Base-by-base conservation (phyloP, 2,329 filamentous ascomycete species). In the Verticillium nonalfalfae region DNA sequence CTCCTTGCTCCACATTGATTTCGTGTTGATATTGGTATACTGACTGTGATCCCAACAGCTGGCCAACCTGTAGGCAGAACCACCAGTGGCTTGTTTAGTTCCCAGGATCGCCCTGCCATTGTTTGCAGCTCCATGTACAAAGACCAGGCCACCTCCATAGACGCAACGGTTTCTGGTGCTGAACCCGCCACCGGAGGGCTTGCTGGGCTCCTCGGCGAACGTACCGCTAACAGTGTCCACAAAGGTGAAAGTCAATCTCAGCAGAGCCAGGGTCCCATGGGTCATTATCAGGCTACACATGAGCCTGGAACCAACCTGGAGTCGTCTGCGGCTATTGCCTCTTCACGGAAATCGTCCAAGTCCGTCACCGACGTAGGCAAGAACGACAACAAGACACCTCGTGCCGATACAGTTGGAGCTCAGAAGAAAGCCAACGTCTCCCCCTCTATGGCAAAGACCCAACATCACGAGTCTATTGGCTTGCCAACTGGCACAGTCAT, bases 41-140 rank as follows among this genome's bases (percentile, higher is more conserved):
- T 31, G 34, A 55, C 58, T 59, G 40, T 39, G 56, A 50, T 39
- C 35, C n/a, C 5, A 18, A 9, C 4, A 60, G 60, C 63, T n/a
- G 35, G 55, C 13, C 56, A 63, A 31, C 40, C 54, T 10, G 45
- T 57, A 11, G 38, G 55, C 31, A 40, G 58, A 3, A 62, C 56
- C 14, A 58, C 52, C 7, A 63, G 54, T 21, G 62, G 63, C 26
- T 34, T 65, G 3, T 54, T 54, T 18, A 2, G 6, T 3, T n/a
- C 15, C 39, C 6, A n/a, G 15, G 15, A 14, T 15, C 39, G 39
- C 5, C 11, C 39, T 14, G 40, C 9, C n/a, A 11, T 50, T 50
- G 45, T 50, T 4, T 50, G n/a, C 13, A 21, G 45, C 45, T 26
- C 45, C 45, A 26, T 21, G 45, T 36, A 57, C 21, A 15, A 34